Base-by-base conservation (phyloP, 2,329 filamentous ascomycete species). In the Mycosphaerella sp. region DNA sequence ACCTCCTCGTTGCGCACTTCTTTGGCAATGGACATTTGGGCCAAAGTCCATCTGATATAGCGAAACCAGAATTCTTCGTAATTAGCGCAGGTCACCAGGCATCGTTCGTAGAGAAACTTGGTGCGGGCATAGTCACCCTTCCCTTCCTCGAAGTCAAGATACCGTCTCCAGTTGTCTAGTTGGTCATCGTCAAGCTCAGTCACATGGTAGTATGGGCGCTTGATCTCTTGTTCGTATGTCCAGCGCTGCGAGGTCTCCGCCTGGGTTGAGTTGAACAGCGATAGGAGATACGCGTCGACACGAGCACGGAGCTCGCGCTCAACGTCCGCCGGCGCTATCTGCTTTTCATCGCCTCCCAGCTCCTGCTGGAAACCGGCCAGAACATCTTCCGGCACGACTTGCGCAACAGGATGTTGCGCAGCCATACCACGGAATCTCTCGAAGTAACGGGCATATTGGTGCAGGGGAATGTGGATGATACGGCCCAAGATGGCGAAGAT, bases 41-140 rank as follows among this genome's bases (percentile, higher is more conserved):
- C 82, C 53, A 80, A 78, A 87, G 96, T 95, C 93, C 93, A 98
- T 36, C 91, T 79, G 13, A 86, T 88, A 70, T 95, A 98, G n/a
- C 93, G 86, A 63, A 95, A 82, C 93, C 93, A 98, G 70, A 97
- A 95, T 66, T 97, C 91, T 44, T 97, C 91, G 66, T 98, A 96
- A 60, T 94, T 86, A 13, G 93, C 91, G 64, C 88, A 94, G 0
- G 89, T 91, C 32, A 95, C 88, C 46, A 98, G 72, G 63, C 90
- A 97, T 45, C 93, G 84, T 73, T 98, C 93, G 67, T 98, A 97
- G 28, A 98, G 73, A 64, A 93, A 93, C 5, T 86, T 80, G 41
- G 79, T 85, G 53, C 93, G 81, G 12, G 76, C 71, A 59, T 83
- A 88, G 58, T 90, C 82, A 46, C 87, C 89, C 68, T 95, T 86